Percentiles rank a stretch among this genome's conserved stretches.
These are phyloP conservation scores for Berberis thunbergii DNA, from an alignment of 164 flowering plant genomes.

Conservation along the genomic window DNA sequence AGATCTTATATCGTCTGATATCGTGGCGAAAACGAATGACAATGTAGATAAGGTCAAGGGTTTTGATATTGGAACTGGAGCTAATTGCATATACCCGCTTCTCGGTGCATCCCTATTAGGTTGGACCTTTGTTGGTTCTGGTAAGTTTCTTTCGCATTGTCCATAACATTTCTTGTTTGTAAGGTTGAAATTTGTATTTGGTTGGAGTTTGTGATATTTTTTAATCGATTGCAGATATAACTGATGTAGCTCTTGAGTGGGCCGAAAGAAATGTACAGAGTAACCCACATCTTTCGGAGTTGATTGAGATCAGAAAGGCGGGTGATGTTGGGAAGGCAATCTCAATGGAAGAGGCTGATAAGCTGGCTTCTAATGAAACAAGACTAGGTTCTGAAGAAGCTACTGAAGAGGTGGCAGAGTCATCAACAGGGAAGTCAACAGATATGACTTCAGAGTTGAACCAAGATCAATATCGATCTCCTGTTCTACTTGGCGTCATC, in stretches of 20 bases:
- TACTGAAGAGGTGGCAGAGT: constrained; percentile 10
- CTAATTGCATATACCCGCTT: constrained; percentile 95
- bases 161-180: neutral
- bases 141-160: constrained; percentile 22
- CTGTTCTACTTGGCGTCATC: constrained; percentile 63
- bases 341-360: constrained; percentile 1
- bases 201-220: neutral
- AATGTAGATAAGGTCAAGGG: constrained; percentile 43
- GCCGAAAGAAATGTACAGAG: constrained; percentile 66
- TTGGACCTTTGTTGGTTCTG: constrained; percentile 96
- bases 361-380: constrained; percentile 6
- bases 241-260: constrained; percentile 89
- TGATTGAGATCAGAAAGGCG: constrained; percentile 77
- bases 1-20: constrained; percentile 66
- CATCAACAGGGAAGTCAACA: constrained; percentile 3
- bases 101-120: constrained; percentile 87
- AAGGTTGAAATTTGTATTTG: neutral
- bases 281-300: constrained; percentile 62
- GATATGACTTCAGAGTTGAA: constrained; percentile 11
- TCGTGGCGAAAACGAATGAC: constrained; percentile 27
- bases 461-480: constrained; percentile 33
- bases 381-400: constrained; percentile 6
- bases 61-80: constrained; percentile 94
- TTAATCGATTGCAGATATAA: constrained; percentile 55
- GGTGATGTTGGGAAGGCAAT: neutral